A percentile compares a stretch with the other conserved stretches of the same genome.
These are phyloP conservation scores for Claviceps spartinae DNA, from an alignment of 2,329 filamentous ascomycete genomes.

Conservation along the genomic window DNA sequence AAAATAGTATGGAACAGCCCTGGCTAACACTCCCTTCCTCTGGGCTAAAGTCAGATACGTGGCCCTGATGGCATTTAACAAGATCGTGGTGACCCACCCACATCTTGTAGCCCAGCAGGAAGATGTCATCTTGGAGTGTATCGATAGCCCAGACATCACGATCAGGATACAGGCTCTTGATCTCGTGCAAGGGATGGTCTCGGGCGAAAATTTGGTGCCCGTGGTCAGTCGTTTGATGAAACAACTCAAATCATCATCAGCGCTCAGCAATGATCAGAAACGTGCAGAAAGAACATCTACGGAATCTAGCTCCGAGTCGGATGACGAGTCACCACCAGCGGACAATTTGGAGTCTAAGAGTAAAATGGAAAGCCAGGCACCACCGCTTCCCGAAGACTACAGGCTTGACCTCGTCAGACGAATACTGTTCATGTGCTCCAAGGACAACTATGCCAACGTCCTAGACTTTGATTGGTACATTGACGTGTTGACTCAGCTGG, in stretches of 20 bases:
- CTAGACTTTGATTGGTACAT: constrained; percentile 97
- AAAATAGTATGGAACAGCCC: background rate
- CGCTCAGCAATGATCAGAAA: constrained; percentile 34
- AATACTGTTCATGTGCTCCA: constrained; percentile 80
- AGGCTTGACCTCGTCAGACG: constrained; percentile 67
- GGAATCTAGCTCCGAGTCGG: constrained; percentile 31
- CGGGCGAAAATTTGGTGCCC: constrained; percentile 65
- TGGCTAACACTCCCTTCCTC: constrained; percentile 1
- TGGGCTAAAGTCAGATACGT: constrained; percentile 77
- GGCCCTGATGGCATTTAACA: constrained; percentile 85
- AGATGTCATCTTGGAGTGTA: constrained; percentile 90
- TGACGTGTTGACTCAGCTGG: constrained; percentile 72
- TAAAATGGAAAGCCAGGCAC: constrained; percentile 25
- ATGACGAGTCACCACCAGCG: constrained; percentile 34
- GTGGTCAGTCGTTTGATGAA: constrained; percentile 80
- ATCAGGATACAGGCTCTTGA: constrained; percentile 89
- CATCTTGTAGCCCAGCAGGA: constrained; percentile 83
- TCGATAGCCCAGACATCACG: constrained; percentile 90
- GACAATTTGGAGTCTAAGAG: constrained; percentile 20
- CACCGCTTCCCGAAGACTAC: constrained; percentile 74
- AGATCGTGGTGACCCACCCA: constrained; percentile 80
- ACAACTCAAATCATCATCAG: constrained; percentile 60
- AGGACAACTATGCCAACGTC: constrained; percentile 75
- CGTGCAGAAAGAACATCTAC: constrained; percentile 27
- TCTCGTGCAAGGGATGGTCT: constrained; percentile 87